Percentiles rank a stretch among this genome's conserved stretches.
These are phyloP conservation scores for Botrytis squamosa DNA, from an alignment of 2,329 filamentous ascomycete genomes.

Conservation along the genomic window DNA sequence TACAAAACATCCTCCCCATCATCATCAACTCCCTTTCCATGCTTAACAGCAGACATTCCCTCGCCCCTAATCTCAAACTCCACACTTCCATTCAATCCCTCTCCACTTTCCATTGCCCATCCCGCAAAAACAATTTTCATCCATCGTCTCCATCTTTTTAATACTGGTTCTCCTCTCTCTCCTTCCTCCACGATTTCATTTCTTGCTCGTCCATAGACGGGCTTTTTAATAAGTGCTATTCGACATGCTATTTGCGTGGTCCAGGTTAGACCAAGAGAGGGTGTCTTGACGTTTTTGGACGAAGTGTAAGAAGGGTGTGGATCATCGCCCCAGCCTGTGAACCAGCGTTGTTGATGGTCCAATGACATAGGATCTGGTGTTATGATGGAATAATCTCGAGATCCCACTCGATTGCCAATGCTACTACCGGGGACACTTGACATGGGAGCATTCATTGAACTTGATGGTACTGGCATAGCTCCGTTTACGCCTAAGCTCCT, in stretches of 20 bases:
- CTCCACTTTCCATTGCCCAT: constrained; percentile 59
- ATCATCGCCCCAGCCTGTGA: constrained; percentile 90
- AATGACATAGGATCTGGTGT: constrained; percentile 63
- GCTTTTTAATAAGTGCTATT: constrained; percentile 74
- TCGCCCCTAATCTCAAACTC: constrained; percentile 75
- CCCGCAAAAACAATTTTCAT: constrained; percentile 89
- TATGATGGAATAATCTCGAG: constrained; percentile 25
- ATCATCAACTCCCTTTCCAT: constrained; percentile 18
- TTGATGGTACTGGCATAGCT: constrained; percentile 29
- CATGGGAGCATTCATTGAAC: constrained; percentile 28
- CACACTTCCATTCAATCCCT: constrained; percentile 51
- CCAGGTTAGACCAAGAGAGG: constrained; percentile 86
- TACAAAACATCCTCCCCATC: constrained; percentile 8
- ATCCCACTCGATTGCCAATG: neutral
- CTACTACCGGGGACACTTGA: constrained; percentile 26
- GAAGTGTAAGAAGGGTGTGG: constrained; percentile 38
- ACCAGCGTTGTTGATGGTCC: constrained; percentile 90
- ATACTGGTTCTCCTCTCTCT: constrained; percentile 46
- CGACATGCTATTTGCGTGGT: constrained; percentile 82
- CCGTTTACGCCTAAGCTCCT: neutral
- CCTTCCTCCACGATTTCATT: constrained; percentile 40
- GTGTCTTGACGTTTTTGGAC: constrained; percentile 67
- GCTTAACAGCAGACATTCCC: constrained; percentile 49
- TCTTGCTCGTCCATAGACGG: constrained; percentile 46
- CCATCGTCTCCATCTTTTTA: constrained; percentile 67